Base-by-base conservation (phyloP, 2,329 filamentous ascomycete species). In the Alternaria infectoria region DNA sequence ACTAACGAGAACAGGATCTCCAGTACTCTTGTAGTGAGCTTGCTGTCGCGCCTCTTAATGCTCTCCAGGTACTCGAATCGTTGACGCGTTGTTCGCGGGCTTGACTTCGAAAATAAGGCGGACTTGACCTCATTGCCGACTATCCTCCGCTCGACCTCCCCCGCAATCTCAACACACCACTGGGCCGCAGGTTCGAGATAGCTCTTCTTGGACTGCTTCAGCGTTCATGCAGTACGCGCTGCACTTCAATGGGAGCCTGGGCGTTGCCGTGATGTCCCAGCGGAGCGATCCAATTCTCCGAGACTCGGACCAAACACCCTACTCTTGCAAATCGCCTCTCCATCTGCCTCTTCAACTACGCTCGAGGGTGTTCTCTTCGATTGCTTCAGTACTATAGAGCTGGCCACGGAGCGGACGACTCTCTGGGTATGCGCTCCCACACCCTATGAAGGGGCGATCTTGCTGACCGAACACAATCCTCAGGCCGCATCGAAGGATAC, bases 241-340 rank as follows among this genome's bases (percentile, higher is more conserved):
- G 17, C 19, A 6, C 28, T 32, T 0, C 2, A 36, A 32, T 13
- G 13, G 49, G 12, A 11, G 17, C 28, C 28, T 51, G 49, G 26
- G 12, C 12, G 49, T 23, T 21, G 28, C 17, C 49, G 28, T 30
- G 15, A 36, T 11, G n/a, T 15, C 17, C 9, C 28, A 21, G 28
- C 28, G 26, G 15, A 51, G 19, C 28, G 21, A 23, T 30, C 25
- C 45, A 49, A 15, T 49, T 12, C 45, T 2, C 15, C 19, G 10
- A n/a, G 11, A 15, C 45, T 49, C 45, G 45, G 45, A 11, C 45
- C 45, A 25, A 49, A 49, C 15, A 49, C 13, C 5, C 45, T 49
- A 10, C 45, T 49, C 15, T 49, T 25, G 45, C 45, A 12, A 25
- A 49, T 49, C 3, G 8, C 7, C 23, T 25, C 45, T 47, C 15